Conservation (phyloP, 306 rosid species). For the Astragalus glycyphyllos region DNA sequence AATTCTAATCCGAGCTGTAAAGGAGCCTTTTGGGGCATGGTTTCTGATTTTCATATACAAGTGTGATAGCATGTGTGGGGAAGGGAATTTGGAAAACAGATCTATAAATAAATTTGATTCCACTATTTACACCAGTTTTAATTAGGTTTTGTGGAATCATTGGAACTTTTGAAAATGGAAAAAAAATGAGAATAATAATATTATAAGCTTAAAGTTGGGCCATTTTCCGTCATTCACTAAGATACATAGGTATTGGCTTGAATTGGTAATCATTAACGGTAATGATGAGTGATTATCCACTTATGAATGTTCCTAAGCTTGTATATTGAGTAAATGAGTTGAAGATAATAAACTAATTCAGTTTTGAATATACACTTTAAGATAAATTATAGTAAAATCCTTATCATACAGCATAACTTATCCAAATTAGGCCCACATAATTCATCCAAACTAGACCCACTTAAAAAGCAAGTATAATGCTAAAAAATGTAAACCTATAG, state of each 20-base stretch:
- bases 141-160: conserved; percentile 16
- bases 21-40: neutral
- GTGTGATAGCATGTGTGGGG: neutral
- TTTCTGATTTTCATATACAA: conserved; percentile 1
- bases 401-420: neutral
- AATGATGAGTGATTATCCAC: neutral
- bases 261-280: neutral
- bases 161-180: neutral
- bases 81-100: conserved; percentile 21
- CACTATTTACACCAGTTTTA: neutral
- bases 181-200: conserved; percentile 2
- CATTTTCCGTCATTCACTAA: neutral
- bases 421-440: conserved; percentile 4
- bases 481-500: neutral
- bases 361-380: neutral
- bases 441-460: neutral
- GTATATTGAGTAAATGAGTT: neutral
- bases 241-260: neutral
- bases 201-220: neutral
- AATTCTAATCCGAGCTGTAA: neutral
- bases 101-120: neutral
- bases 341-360: conserved; percentile 7
- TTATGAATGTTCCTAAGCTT: neutral
- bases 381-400: neutral
- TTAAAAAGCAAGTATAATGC: neutral